Evolutionary conservation across 78 protist genomes (phyloP).

Genomic region (Paulinella micropora): DNA sequence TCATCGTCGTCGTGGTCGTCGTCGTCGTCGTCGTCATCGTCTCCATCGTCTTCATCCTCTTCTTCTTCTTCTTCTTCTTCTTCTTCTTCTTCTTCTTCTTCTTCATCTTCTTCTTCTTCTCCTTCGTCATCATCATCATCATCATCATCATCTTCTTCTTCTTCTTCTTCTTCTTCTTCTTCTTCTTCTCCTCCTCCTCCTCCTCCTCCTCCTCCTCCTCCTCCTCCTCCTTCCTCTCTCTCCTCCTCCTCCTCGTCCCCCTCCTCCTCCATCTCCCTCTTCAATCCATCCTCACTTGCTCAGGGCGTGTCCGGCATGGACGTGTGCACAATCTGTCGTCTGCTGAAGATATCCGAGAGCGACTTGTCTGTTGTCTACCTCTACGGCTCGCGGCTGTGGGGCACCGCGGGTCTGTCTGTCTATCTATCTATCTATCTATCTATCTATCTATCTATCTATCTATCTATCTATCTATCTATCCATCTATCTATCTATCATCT

Average conservation of each 20-base stretch:
- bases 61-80: neutral
- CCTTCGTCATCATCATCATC: no score
- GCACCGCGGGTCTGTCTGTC: no score
- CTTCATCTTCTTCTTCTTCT: neutral
- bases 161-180: neutral
- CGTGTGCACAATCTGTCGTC: neutral
- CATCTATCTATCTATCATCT: no score
- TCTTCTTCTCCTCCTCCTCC: neutral
- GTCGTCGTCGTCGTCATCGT: neutral
- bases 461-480: no score
- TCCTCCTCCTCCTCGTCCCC: neutral
- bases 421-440: no score
- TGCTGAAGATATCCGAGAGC: neutral
- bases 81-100: neutral
- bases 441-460: no score
- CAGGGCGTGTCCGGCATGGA: neutral
- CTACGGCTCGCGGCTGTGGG: neutral
- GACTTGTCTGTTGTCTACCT: neutral
- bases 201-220: neutral
- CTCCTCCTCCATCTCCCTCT: neutral
- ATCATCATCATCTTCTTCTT: neutral
- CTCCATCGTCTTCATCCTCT: neutral
- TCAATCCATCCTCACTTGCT: neutral
- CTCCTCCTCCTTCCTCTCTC: neutral
- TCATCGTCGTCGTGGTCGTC: neutral